Base-by-base conservation (phyloP, 1,139 yeast genomes). In the Kodamaea suecica region DNA sequence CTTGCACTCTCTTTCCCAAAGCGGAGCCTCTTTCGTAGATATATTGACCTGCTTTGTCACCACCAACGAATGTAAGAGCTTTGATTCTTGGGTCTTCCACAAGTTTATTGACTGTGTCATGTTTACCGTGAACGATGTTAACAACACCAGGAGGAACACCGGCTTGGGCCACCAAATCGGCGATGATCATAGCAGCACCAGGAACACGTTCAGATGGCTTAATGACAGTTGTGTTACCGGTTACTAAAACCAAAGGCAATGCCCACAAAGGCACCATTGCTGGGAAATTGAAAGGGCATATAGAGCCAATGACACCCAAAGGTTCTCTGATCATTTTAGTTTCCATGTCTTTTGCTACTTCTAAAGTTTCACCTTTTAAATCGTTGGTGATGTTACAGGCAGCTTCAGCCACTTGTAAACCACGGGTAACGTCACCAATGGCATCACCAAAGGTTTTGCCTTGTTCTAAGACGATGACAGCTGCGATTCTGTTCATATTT, bases 191-290 rank as follows among this genome's bases (percentile, higher is more conserved):
- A 28, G 90, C 84, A 5, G 90, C 86, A 36, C 90, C 92, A 10
- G 94, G 94, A 41, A 76, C 79, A 44, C 87, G 66, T 66, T 84
- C 94, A 16, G 86, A 78, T 10, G 94, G 94, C 63, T 84, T 84
- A 52, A 84, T 63, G 33, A 84, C 78, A 23, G 83, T 73, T 27
- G 90, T 79, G 67, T 84, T 84, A 48, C 94, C 94, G 17, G 90
- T 82, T 40, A 80, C 90, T 44, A 84, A 71, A 29, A 79, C 70
- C 53, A 83, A 73, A 12, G 94, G 94, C 41, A 84, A 71, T 21
- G 88, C 78, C 94, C 94, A 84, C 48, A 84, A 67, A 24, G 94
- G 94, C 40, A 84, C 85, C 92, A 84, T 83, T 29, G 88, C 92
- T 19, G 92, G 92, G 73, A 83, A 81, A 63, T 81, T 81, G 61